Percentiles rank a stretch among this genome's conserved stretches.
Evolutionary conservation across 2,329 filamentous ascomycete species (phyloP).

Genomic region (Xylariaceae sp.): DNA sequence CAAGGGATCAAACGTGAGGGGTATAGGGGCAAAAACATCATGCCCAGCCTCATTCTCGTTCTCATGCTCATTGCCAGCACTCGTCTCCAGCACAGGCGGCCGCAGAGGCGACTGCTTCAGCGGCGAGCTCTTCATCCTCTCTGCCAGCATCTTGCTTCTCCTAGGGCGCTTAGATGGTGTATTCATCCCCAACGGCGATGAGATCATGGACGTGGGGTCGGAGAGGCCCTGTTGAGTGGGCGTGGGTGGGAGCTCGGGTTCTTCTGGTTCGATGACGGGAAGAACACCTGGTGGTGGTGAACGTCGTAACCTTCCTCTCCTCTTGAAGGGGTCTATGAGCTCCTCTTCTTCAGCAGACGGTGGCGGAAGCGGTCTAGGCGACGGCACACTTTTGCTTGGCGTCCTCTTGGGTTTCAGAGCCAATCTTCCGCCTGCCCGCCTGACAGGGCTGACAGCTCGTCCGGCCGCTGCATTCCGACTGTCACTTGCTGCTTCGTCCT

Average conservation of each 20-base stretch:
- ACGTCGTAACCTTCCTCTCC: constrained; percentile 35
- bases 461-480: constrained; percentile 1
- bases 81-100: constrained; percentile 17
- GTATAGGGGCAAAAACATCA: constrained; percentile 3
- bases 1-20: constrained; percentile 8
- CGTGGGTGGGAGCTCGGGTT: constrained; percentile 64
- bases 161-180: constrained; percentile 52
- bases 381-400: constrained; percentile 36
- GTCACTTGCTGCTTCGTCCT: constrained; percentile 1
- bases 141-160: constrained; percentile 39
- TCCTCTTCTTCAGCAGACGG: constrained; percentile 44
- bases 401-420: constrained; percentile 39
- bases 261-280: constrained; percentile 38
- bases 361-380: constrained; percentile 47
- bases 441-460: constrained; percentile 19
- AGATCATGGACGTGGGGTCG: constrained; percentile 50
- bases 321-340: constrained; percentile 41
- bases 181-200: constrained; percentile 57
- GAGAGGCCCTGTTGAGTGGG: constrained; percentile 46
- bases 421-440: constrained; percentile 33
- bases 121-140: constrained; percentile 47
- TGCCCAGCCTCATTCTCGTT: background rate
- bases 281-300: constrained; percentile 36
- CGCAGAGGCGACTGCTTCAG: constrained; percentile 44
- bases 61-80: background rate